These are phyloP conservation scores for Fistulina hepatica DNA, from an alignment of 1,284 basidiomycete genomes.

Conservation along the genomic window DNA sequence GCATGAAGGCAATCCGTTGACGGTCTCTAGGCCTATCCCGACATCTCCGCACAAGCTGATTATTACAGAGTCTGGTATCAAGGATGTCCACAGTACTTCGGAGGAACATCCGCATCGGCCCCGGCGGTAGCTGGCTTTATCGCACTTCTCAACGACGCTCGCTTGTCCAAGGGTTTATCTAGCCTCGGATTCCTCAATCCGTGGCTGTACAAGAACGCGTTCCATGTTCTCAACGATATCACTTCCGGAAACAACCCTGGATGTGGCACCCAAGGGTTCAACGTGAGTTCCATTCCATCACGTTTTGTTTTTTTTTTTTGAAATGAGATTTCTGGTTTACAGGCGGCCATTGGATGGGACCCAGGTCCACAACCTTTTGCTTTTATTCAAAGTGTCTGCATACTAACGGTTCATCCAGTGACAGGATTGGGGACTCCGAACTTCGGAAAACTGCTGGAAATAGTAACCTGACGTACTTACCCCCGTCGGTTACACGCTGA, in stretches of 20 bases:
- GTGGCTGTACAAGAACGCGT: slow-evolving; percentile 35
- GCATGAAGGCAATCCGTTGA: slow-evolving; percentile 1
- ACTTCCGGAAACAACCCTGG: slow-evolving; percentile 44
- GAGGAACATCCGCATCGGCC: slow-evolving; percentile 44
- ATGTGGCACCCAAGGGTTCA: slow-evolving; percentile 45
- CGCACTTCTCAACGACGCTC: slow-evolving; percentile 51
- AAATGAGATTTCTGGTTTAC: too few relatives aligned
- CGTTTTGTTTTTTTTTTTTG: slow-evolving; percentile 5
- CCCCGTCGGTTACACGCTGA: too few relatives aligned
- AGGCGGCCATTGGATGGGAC: slow-evolving; percentile 39
- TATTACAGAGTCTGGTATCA: slow-evolving; percentile 30
- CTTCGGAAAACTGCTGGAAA: slow-evolving; percentile 14
- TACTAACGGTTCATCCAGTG: slow-evolving; percentile 22
- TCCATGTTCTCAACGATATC: slow-evolving; percentile 38
- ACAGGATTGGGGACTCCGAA: slow-evolving; percentile 39
- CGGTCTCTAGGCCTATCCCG: slow-evolving; percentile 37
- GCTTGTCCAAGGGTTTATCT: slow-evolving; percentile 30
- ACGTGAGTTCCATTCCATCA: slow-evolving; percentile 20
- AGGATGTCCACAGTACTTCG: slow-evolving; percentile 20
- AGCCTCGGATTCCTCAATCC: slow-evolving; percentile 54
- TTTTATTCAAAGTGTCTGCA: not conserved
- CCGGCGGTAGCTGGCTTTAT: slow-evolving; percentile 40
- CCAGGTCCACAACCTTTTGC: slow-evolving; percentile 21
- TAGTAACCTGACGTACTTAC: too few relatives aligned
- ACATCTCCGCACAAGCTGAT: slow-evolving; percentile 48